Base-by-base conservation (phyloP, 1,284 basidiomycete genomes). In the Athelia sp. region DNA sequence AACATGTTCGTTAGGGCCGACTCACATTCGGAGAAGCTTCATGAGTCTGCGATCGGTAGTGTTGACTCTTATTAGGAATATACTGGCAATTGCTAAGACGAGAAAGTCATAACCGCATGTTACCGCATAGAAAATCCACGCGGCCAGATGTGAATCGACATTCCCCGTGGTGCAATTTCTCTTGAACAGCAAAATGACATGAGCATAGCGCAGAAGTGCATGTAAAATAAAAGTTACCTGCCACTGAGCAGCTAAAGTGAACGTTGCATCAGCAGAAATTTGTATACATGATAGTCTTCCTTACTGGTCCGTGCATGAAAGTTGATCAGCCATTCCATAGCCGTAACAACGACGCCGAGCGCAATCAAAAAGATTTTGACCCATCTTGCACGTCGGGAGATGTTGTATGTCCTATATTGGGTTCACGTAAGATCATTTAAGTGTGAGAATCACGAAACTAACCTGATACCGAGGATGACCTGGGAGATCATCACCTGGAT, bases 51-150 rank as follows among this genome's bases (percentile, higher is more conserved):
- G 15, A 21, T 40, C 36, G 15, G n/a, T n/a, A 17, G 19, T 40
- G 15, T 40, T 21, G n/a, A 40, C 19, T n/a, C 19, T 40, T 6
- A 40, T 17, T 21, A 40, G n/a, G 8, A 8, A n/a, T n/a, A 4
- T 6, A 44, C 66, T 65, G 15, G 74, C 69, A 22, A 76, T 53
- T 4, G 57, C 47, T 18, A 75, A 48, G 2, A 67, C 62, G 26
- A 66, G 54, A 1, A 63, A 48, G 46, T 75, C 73, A 58, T 66
- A 76, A 11, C 62, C 13, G 59, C 75, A 75, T 9, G 65, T 59
- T 11, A 65, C 40, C 3, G 75, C 51, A 50, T 76, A 75, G 56
- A 66, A 75, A 11, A 64, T 15, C 74, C 73, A 76, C n/a, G 61
- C 65, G 1, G 62, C 61, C 0, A 52, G 50, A 26, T 52, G 48